A percentile compares a stretch with the other conserved stretches of the same genome.
These are phyloP conservation scores for Trichoderma simmonsii DNA, from an alignment of 2,329 filamentous ascomycete species.

Conservation along the genomic window DNA sequence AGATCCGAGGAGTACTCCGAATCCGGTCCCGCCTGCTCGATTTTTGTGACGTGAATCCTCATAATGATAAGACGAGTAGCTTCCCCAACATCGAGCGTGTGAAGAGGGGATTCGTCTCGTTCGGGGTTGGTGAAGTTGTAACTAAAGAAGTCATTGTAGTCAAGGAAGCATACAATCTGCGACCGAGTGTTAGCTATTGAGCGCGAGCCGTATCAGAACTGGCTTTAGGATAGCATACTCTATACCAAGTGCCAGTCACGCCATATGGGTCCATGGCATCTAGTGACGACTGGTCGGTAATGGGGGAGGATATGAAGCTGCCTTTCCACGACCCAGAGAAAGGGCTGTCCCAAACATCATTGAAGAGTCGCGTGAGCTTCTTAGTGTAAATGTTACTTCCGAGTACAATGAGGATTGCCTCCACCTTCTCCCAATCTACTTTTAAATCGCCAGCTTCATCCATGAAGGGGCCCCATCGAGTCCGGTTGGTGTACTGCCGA, in stretches of 20 bases:
- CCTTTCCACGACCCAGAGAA: slow-evolving; percentile 55
- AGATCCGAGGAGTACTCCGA: slow-evolving; percentile 55
- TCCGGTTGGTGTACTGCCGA: slow-evolving; percentile 59
- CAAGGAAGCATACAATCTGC: slow-evolving; percentile 50
- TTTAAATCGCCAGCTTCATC: slow-evolving; percentile 54
- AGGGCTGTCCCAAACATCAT: slow-evolving; percentile 51
- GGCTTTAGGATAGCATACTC: slow-evolving; percentile 42
- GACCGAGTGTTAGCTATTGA: slow-evolving; percentile 22
- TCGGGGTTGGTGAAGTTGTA: slow-evolving; percentile 62
- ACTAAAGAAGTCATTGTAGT: slow-evolving; percentile 68
- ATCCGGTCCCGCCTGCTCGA: slow-evolving; percentile 56
- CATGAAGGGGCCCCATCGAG: slow-evolving; percentile 69
- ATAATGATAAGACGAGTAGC: slow-evolving; percentile 69
- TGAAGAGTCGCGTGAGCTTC: slow-evolving; percentile 46
- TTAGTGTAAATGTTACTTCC: slow-evolving; percentile 58
- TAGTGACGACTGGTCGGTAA: slow-evolving; percentile 40
- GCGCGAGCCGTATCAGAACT: too few relatives aligned
- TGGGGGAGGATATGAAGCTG: slow-evolving; percentile 43
- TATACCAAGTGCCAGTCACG: slow-evolving; percentile 67
- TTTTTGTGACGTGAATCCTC: slow-evolving; percentile 58
- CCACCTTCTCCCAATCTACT: slow-evolving; percentile 79
- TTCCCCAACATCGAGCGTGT: slow-evolving; percentile 59
- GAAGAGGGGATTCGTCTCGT: slow-evolving; percentile 43
- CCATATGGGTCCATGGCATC: slow-evolving; percentile 65
- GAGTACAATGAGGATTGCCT: slow-evolving; percentile 69